Evolutionary conservation across 495 filamentous ascomycete genomes (phyloP).

Genomic region (Penicillium desertorum): DNA sequence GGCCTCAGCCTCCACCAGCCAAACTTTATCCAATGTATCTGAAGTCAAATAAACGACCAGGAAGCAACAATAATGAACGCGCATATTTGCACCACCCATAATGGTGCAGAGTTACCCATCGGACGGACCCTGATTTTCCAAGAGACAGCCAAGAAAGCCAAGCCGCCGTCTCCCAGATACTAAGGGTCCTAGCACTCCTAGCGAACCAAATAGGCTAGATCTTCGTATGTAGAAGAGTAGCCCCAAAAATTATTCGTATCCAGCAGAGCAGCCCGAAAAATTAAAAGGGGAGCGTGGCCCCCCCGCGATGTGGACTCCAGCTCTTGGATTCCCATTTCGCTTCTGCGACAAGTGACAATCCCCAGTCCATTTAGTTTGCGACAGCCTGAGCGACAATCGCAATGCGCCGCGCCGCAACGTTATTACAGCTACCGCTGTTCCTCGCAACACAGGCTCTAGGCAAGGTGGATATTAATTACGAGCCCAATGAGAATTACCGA

Average conservation of each 20-base stretch:
- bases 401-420: not conserved
- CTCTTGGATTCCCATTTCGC: not conserved
- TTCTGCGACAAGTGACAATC: not conserved
- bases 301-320: not conserved
- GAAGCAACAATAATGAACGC: not conserved
- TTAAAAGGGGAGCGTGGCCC: not conserved
- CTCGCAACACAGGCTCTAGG: not conserved
- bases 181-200: constrained; percentile 1
- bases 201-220: not conserved
- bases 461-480: not conserved
- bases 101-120: not conserved
- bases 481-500: not conserved
- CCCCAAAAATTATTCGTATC: no score
- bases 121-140: not conserved
- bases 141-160: constrained; percentile 1
- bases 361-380: not conserved
- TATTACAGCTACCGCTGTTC: constrained; percentile 1
- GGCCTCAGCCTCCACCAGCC: no score
- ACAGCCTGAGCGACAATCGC: not conserved
- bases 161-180: not conserved
- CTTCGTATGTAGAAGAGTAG: not conserved
- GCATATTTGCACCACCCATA: not conserved
- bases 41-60: no score
- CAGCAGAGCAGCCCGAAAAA: not conserved
- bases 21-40: no score